Conservation (phyloP, 2,329 filamentous ascomycete genomes). For the Xylariaceae sp. region DNA sequence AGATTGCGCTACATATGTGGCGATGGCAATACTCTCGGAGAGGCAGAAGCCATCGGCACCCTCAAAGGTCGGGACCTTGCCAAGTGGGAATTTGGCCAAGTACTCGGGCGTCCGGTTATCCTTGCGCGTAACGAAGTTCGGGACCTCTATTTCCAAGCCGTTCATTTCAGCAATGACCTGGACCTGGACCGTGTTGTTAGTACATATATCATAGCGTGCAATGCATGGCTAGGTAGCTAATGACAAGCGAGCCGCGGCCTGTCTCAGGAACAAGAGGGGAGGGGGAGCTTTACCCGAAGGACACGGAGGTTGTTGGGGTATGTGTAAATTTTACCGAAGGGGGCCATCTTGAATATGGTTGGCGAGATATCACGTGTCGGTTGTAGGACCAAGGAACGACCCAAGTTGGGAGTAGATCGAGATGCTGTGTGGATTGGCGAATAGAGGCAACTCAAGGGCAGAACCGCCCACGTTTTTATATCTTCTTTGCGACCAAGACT, state of each 20-base stretch:
- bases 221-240: no score
- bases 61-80: slow-evolving; percentile 49
- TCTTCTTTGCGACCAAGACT: no score
- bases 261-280: neutral
- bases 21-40: slow-evolving; percentile 45
- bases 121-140: slow-evolving; percentile 39
- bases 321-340: slow-evolving; percentile 39
- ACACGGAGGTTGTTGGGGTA: slow-evolving; percentile 38
- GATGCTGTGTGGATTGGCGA: neutral
- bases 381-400: neutral
- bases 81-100: slow-evolving; percentile 48
- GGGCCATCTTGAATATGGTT: slow-evolving; percentile 34
- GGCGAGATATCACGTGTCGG: neutral
- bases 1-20: slow-evolving; percentile 42
- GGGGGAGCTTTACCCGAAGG: slow-evolving; percentile 32
- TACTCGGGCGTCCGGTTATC: slow-evolving; percentile 45
- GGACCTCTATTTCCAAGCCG: slow-evolving; percentile 35
- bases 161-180: slow-evolving; percentile 38
- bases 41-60: slow-evolving; percentile 44
- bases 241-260: neutral
- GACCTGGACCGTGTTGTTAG: slow-evolving; percentile 27
- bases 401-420: neutral
- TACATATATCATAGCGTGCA: neutral
- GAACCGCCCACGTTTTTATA: no score
- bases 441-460: no score